Percentiles rank a stretch among this genome's conserved stretches.
Evolutionary conservation across 2,329 filamentous ascomycete species (phyloP).

Genomic region (Nannizziopsis barbatae): DNA sequence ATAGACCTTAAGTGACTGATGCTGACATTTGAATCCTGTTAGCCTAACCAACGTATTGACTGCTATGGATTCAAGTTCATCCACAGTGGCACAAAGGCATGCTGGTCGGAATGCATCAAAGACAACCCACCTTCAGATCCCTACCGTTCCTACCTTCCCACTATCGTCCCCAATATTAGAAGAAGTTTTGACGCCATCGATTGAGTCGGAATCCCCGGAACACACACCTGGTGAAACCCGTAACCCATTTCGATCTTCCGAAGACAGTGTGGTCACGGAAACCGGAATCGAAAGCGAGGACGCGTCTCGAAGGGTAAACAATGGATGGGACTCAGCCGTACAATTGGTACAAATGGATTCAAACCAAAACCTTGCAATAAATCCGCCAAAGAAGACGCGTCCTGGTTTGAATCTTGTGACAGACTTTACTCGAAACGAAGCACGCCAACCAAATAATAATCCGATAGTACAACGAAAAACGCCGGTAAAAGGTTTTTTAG

Average conservation of each 20-base stretch:
- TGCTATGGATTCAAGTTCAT: neutral
- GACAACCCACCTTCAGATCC: slow-evolving; percentile 2
- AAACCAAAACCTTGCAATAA: slow-evolving; percentile 14
- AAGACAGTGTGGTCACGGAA: slow-evolving; percentile 16
- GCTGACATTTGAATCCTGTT: neutral
- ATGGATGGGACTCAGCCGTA: neutral
- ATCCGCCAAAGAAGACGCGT: slow-evolving; percentile 22
- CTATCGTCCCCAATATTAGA: slow-evolving; percentile 36
- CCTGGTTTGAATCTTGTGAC: slow-evolving; percentile 36
- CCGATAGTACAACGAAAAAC: neutral
- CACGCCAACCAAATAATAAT: slow-evolving; percentile 3
- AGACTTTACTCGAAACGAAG: slow-evolving; percentile 25
- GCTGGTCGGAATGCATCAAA: neutral
- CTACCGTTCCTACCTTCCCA: slow-evolving; percentile 28
- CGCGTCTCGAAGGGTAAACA: neutral
- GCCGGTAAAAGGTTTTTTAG: slow-evolving; percentile 21
- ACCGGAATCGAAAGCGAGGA: slow-evolving; percentile 2
- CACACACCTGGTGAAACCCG: slow-evolving; percentile 21
- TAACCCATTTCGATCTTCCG: slow-evolving; percentile 25
- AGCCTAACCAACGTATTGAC: neutral
- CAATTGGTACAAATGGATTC: neutral
- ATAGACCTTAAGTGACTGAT: no score
- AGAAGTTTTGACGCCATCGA: slow-evolving; percentile 31
- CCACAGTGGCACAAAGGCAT: neutral
- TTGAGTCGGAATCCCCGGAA: slow-evolving; percentile 23